Conservation (phyloP, 2,329 filamentous ascomycete genomes). For the Pseudogymnoascus sp. region DNA sequence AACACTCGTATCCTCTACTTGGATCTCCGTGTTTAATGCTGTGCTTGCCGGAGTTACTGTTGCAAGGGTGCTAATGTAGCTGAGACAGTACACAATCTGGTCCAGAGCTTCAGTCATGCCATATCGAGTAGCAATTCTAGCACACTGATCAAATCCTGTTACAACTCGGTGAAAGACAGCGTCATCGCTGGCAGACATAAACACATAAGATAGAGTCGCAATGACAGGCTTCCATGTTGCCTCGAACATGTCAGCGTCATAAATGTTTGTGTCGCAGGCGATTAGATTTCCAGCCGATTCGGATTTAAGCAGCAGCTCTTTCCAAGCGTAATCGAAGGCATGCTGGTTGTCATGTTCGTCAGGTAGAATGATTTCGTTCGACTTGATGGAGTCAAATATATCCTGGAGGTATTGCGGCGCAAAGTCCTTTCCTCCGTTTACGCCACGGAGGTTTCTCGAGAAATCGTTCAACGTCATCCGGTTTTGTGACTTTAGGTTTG, state of each 20-base stretch:
- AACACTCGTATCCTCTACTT: conserved; percentile 82
- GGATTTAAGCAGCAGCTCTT: conserved; percentile 81
- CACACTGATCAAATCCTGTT: conserved; percentile 91
- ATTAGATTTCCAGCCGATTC: conserved; percentile 65
- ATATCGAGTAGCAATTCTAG: conserved; percentile 82
- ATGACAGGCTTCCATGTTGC: conserved; percentile 94
- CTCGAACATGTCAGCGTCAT: conserved; percentile 95
- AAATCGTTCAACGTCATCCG: conserved; percentile 85
- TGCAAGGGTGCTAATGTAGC: conserved; percentile 82
- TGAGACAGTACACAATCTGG: conserved; percentile 83
- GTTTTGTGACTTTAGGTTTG: conserved; percentile 68
- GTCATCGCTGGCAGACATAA: conserved; percentile 97
- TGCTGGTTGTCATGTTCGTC: conserved; percentile 97
- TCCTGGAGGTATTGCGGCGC: conserved; percentile 71
- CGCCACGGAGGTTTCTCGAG: conserved; percentile 77
- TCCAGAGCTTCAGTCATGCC: conserved; percentile 79
- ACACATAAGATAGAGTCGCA: conserved; percentile 92
- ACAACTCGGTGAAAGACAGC: conserved; percentile 90
- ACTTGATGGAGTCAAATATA: conserved; percentile 86
- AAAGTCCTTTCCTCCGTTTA: conserved; percentile 82
- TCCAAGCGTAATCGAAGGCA: conserved; percentile 96
- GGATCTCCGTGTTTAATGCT: conserved; percentile 86
- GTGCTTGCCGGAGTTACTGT: conserved; percentile 72
- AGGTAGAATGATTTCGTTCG: conserved; percentile 89
- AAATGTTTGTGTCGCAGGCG: conserved; percentile 84